Conservation (phyloP, 2,329 filamentous ascomycete species). For the Chrysosporium keratinophilum region DNA sequence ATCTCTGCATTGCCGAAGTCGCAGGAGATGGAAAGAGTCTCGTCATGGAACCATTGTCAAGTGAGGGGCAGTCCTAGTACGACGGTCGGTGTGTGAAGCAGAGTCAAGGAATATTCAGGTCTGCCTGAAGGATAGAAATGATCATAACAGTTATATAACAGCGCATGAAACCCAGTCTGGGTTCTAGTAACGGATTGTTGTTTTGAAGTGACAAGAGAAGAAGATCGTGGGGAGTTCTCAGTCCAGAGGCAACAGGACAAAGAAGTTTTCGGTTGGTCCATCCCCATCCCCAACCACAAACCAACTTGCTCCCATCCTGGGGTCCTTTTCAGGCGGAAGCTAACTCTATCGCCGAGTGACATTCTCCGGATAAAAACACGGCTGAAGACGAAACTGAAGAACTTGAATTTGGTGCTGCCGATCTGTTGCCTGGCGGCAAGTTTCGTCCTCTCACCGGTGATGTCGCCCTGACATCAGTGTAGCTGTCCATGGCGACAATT, state of each 20-base stretch:
- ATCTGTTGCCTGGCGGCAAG: too few relatives aligned
- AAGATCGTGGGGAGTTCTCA: neutral
- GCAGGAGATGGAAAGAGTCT: neutral
- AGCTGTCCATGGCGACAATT: too few relatives aligned
- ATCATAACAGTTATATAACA: neutral
- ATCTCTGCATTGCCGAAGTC: constrained; percentile 2
- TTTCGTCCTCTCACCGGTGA: too few relatives aligned
- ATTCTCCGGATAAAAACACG: too few relatives aligned
- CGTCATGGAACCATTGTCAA: neutral
- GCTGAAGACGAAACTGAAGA: too few relatives aligned
- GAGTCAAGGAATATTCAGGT: constrained; percentile 3
- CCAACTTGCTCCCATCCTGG: neutral
- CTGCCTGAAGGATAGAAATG: neutral
- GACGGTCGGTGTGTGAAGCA: neutral
- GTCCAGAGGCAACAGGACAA: neutral
- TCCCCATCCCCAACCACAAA: neutral
- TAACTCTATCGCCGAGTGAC: neutral
- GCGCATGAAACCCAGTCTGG: neutral
- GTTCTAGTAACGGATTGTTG: neutral
- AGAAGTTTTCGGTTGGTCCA: constrained; percentile 1
- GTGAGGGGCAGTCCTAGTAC: constrained; percentile 1
- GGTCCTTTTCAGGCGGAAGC: neutral
- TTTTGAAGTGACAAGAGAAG: neutral
- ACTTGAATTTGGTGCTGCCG: too few relatives aligned
- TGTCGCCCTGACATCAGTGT: too few relatives aligned